Evolutionary conservation across 2,329 filamentous ascomycete genomes (phyloP), one percentile per base, ranked within the genome.

Genomic region (Ambrosiella xylebori): DNA sequence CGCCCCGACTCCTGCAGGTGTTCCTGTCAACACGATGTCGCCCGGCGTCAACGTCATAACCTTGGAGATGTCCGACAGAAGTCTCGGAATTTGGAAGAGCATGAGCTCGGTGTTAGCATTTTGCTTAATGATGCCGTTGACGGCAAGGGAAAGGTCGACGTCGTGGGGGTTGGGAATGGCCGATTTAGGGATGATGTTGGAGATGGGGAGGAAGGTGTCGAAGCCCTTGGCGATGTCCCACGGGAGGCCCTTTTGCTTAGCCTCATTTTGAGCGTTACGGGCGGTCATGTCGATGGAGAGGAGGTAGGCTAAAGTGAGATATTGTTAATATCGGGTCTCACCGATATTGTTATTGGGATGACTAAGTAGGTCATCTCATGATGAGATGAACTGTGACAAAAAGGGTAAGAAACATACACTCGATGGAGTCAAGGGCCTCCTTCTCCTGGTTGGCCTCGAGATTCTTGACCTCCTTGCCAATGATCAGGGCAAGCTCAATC

Each of bases 141-240:
- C 87, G 56, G 78, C 83, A 59, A 98, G 78, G 70, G 85, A 94
- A 62, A 98, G 74, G 72, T 94, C 86, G 15, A 88, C 83, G 65
- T 91, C 81, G 69, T 97, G 90, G 38, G 93, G 93, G 71, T 97
- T 82, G 11, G 85, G 79, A 64, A 98, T 88, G 63, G 78, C 76
- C 40, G 79, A 76, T 74, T 94, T 95, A 64, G 82, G 75, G 65
- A 98, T 94, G 58, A 87, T 76, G 63, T 84, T 75, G 69, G 85
- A 88, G 66, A 98, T 79, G 60, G 93, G 93, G 56, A 95, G 77
- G 75, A 98, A 98, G 2, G 93, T 97, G 70, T 98, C 93, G 69
- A 97, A 98, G 52, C 93, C 93, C 75, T 98, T 98, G 64, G 88
- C 85, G 64, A 96, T 96, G 66, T 84, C 82, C 93, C 93, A 98